Evolutionary conservation across 805 yeast species (phyloP), one percentile per base, ranked within the genome.

Genomic region (Starmera amethionina): DNA sequence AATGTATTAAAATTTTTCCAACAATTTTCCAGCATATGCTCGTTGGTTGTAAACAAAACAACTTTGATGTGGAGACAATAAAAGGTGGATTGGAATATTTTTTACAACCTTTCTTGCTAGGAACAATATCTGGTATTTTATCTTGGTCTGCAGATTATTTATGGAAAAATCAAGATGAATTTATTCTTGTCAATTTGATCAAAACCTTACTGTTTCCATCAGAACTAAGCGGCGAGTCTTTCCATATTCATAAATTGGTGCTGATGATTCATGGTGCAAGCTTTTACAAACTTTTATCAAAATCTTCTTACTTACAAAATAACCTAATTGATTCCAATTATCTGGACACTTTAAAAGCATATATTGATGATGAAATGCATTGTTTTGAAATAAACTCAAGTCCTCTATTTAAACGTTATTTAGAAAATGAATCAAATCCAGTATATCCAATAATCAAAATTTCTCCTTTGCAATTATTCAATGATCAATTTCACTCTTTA

Each of bases 71-170:
- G 9, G 79, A 78, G 4, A 71, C 77, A 5, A 64, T 87, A 33
- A 70, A 69, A 37, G 84, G 83, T 41, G 97, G 96, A 0, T 65
- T 90, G 30, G 97, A 89, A 52, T 87, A 89, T 52, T 82, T 90
- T 48, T 66, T 83, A 35, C 96, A 89, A 51, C 82, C 86, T 3
- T 83, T 85, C 46, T 65, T 90, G 47, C 65, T 83, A 2, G 65
- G 73, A 8, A 72, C 80, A 11, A 52, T 78, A 30, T 61, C 74
- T 6, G 73, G 75, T n/a, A 71, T 78, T 3, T 52, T 75, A 56
- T 73, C 50, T 48, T 82, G 70, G 73, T 60, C 62, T 19, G 64
- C 64, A 37, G 58, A 65, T 18, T 67, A 66, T 37, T 54, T 76
- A 5, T 57, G 43, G 60, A 59, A 27, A 52, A 55, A 29, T 25